Percentiles rank a stretch among this genome's conserved stretches.
Conservation (phyloP, 345 rosid genomes). For the Hibiscus tridactylites region DNA sequence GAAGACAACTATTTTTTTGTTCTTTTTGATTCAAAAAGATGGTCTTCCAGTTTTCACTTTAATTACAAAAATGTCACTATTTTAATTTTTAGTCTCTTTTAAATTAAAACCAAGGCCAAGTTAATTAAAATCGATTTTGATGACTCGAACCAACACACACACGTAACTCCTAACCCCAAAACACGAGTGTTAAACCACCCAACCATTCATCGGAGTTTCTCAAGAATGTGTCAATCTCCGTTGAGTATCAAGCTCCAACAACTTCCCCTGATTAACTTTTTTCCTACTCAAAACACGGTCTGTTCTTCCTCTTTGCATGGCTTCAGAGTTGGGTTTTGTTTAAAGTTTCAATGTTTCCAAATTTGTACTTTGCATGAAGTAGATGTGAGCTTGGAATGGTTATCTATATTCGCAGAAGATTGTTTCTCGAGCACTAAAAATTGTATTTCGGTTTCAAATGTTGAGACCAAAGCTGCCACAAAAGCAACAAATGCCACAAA, state of each 20-base stretch:
- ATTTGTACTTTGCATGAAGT: constrained; percentile 33
- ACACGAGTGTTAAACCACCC: no score
- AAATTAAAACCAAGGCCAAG: no score
- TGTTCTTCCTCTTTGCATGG: constrained; percentile 2
- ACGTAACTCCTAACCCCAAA: no score
- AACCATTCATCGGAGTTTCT: constrained; percentile 19
- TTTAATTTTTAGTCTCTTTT: no score
- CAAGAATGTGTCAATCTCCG: constrained; percentile 29
- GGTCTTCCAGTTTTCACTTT: no score
- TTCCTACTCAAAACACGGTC: constrained; percentile 35
- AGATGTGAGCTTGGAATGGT: constrained; percentile 58
- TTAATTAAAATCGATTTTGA: no score
- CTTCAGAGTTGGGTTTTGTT: background rate
- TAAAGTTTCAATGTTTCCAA: background rate
- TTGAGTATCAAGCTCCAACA: constrained; percentile 13
- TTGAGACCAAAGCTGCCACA: background rate
- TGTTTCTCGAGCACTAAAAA: constrained; percentile 49
- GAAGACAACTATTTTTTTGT: no score
- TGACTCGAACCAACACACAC: no score
- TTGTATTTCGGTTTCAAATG: constrained; percentile 22
- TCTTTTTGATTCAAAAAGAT: no score
- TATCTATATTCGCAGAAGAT: constrained; percentile 54
- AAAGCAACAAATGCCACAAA: constrained; percentile 6
- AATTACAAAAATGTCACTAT: no score
- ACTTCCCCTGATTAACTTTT: constrained; percentile 30